phyloP scores from a whole-genome alignment of 2,329 filamentous ascomycete genomes.

The Byssochlamys sp. region DNA sequence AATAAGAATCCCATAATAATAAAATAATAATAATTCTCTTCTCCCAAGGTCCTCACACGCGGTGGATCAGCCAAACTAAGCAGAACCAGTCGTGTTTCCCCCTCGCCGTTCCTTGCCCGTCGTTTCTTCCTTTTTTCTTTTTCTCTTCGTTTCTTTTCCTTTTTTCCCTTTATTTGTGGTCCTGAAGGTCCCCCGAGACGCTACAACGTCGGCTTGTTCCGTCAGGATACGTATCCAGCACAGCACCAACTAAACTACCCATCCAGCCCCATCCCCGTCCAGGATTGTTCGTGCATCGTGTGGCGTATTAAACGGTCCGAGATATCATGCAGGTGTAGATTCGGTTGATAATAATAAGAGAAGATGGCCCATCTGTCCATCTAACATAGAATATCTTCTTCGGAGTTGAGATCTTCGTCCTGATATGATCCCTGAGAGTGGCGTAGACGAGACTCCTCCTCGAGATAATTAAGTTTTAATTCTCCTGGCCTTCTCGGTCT shows the following conservation, averaged over 20 bases:
- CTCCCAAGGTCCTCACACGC: not conserved
- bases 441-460: not conserved
- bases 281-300: not conserved
- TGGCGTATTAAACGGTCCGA: too few relatives aligned
- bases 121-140: not conserved
- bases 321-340: not conserved
- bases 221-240: not conserved
- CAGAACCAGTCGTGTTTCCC: not conserved
- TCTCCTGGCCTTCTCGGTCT: not conserved
- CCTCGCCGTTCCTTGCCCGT: not conserved
- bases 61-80: not conserved
- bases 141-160: not conserved
- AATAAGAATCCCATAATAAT: too few relatives aligned
- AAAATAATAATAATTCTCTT: not conserved
- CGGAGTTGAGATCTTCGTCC: not conserved
- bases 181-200: not conserved
- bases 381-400: not conserved
- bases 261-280: not conserved
- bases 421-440: not conserved
- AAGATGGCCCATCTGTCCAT: not conserved
- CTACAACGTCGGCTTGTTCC: not conserved
- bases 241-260: not conserved
- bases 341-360: not conserved
- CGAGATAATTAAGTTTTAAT: not conserved
- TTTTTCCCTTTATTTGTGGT: not conserved